Evolutionary conservation across 371 early-diverging fungal genomes (phyloP), one percentile per base, ranked within the genome.

Genomic region (Coemansia sp.): DNA sequence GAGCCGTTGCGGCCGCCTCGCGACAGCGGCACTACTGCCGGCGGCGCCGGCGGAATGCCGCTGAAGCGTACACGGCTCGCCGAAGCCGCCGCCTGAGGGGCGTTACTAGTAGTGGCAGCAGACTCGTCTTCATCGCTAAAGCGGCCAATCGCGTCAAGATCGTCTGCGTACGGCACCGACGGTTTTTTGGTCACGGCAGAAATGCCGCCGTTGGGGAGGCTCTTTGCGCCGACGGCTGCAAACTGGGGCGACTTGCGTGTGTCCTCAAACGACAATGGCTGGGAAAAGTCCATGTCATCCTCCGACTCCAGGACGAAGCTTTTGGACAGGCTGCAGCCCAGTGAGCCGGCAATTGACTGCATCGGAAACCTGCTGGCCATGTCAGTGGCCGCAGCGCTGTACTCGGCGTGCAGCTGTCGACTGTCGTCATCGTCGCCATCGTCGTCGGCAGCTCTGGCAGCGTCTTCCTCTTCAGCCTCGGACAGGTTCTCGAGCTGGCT

Each of bases 291-390:
- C 58, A 59, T 61, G 26, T 70, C 71, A 32, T 74, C 67, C 9
- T 62, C 60, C n/a, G 72, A 65, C 32, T 65, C 70, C 26, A 54
- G 50, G 56, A 60, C 30, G 20, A 55, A 55, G 40, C 40, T 55
- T 41, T 62, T 68, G 41, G 65, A 55, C 32, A 66, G 40, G 38
- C 67, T 71, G 49, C 65, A 72, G 9, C 72, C 75, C 32, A 71
- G 59, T 13, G 72, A 66, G 38, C 62, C 35, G 35, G 67, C 66
- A 35, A 59, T 40, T 0, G 58, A 45, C 58, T 74, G 74, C 42
- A 55, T 57, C 13, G 74, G 74, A 59, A 74, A 74, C 62, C 57
- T 65, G 72, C 55, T 65, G 32, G 62, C 65, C 26, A 66, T 42
- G 31, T 50, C 62, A 5, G 70, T 43, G 10, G 70, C 64, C 16